Evolutionary conservation across 2,329 filamentous ascomycete genomes (phyloP).

Genomic region (Aureobasidium pullulans): DNA sequence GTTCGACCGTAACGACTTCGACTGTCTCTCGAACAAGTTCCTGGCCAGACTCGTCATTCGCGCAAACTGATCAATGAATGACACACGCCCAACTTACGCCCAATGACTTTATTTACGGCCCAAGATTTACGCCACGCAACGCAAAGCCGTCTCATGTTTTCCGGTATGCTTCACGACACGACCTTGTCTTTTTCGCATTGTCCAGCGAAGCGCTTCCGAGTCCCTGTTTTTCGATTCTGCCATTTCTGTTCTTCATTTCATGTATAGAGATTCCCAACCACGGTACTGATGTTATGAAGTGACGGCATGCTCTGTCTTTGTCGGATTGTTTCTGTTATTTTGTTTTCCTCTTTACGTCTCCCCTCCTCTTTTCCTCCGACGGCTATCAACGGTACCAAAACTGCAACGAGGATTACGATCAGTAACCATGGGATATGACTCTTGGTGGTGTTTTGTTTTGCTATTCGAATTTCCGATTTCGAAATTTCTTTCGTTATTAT

Average conservation of each 20-base stretch:
- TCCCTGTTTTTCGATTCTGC: neutral
- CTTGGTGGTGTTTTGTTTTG: neutral
- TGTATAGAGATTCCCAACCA: conserved; percentile 11
- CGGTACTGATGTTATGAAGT: conserved; percentile 4
- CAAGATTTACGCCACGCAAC: neutral
- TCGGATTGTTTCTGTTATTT: neutral
- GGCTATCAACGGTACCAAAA: neutral
- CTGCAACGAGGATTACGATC: neutral
- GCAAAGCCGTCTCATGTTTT: conserved; percentile 2
- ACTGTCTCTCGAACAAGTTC: conserved; percentile 95
- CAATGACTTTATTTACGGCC: conserved; percentile 15
- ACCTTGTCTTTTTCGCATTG: conserved; percentile 5
- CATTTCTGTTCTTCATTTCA: neutral
- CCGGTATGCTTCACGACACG: conserved; percentile 13
- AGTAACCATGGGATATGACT: neutral
- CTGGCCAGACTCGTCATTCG: conserved; percentile 92
- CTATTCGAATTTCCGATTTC: neutral
- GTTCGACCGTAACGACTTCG: conserved; percentile 88
- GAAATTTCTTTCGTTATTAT: neutral
- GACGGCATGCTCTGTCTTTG: neutral
- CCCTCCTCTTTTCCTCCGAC: too few relatives aligned
- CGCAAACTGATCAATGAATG: conserved; percentile 55
- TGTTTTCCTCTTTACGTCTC: neutral
- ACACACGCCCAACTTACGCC: conserved; percentile 2
- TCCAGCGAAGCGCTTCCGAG: conserved; percentile 5